Conservation (phyloP, 257 asterid genomes). For the Nicotiana paniculata region DNA sequence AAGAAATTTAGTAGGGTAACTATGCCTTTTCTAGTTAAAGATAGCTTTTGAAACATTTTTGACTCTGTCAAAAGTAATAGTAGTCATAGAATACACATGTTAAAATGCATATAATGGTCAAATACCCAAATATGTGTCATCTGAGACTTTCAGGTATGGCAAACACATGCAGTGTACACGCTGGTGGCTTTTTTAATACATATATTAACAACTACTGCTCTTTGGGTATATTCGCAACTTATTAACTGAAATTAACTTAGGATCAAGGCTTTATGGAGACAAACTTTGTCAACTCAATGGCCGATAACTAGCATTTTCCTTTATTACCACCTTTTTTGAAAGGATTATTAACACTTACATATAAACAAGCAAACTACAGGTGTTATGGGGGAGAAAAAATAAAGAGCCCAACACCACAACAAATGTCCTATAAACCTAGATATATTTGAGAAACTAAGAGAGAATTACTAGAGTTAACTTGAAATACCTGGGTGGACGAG, state of each 20-base stretch:
- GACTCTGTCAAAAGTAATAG: neutral
- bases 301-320: neutral
- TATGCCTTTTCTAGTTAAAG: neutral
- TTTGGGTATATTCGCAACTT: neutral
- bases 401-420: neutral
- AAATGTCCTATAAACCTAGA: neutral
- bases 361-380: neutral
- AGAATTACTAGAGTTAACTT: slow-evolving; percentile 4
- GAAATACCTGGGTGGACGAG: slow-evolving; percentile 85
- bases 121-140: neutral
- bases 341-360: neutral
- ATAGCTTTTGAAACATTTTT: neutral
- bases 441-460: neutral
- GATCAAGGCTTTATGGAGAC: neutral
- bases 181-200: neutral
- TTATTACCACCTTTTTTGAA: neutral
- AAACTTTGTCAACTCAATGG: neutral
- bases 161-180: neutral
- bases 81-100: neutral
- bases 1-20: neutral
- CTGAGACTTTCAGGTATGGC: neutral
- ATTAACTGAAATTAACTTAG: neutral
- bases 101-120: neutral
- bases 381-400: neutral
- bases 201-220: neutral